Conservation (phyloP, 257 asterid species). For the Cynanchum wilfordii region DNA sequence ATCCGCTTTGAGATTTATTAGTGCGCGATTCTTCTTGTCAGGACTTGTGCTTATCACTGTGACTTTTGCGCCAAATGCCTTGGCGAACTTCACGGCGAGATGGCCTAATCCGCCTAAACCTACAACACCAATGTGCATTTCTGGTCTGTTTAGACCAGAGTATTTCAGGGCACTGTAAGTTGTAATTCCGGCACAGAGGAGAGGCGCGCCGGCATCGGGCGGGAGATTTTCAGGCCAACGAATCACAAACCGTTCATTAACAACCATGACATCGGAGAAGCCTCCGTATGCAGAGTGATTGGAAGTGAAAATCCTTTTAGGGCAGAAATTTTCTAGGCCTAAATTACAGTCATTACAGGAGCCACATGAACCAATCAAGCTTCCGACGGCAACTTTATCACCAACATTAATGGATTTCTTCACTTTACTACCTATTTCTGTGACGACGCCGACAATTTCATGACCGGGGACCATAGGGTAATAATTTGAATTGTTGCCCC, state of each 20-base stretch:
- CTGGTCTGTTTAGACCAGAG: slow-evolving; percentile 53
- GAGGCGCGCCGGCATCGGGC: slow-evolving; percentile 53
- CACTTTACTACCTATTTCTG: slow-evolving; percentile 38
- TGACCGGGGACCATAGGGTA: slow-evolving; percentile 4
- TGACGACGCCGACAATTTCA: slow-evolving; percentile 37
- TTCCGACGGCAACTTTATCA: slow-evolving; percentile 45
- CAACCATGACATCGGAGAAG: slow-evolving; percentile 40
- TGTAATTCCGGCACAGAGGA: slow-evolving; percentile 57
- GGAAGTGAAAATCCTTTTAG: slow-evolving; percentile 28
- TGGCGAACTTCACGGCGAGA: slow-evolving; percentile 55
- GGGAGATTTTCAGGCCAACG: slow-evolving; percentile 53
- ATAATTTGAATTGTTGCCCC: slow-evolving; percentile 4
- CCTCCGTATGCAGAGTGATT: slow-evolving; percentile 40
- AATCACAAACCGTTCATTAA: slow-evolving; percentile 39
- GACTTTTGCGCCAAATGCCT: slow-evolving; percentile 50
- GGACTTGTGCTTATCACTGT: slow-evolving; percentile 45
- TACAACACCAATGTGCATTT: slow-evolving; percentile 39
- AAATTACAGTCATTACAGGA: slow-evolving; percentile 30
- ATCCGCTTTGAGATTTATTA: slow-evolving; percentile 44
- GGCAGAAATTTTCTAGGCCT: slow-evolving; percentile 45
- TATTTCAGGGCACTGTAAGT: slow-evolving; percentile 48
- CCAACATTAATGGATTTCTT: slow-evolving; percentile 30
- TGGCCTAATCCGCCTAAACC: slow-evolving; percentile 68
- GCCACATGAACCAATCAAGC: slow-evolving; percentile 41
- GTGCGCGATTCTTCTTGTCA: slow-evolving; percentile 43